These are phyloP conservation scores for Microsporum audouinii DNA, from an alignment of 2,329 filamentous ascomycete species.

Conservation along the genomic window DNA sequence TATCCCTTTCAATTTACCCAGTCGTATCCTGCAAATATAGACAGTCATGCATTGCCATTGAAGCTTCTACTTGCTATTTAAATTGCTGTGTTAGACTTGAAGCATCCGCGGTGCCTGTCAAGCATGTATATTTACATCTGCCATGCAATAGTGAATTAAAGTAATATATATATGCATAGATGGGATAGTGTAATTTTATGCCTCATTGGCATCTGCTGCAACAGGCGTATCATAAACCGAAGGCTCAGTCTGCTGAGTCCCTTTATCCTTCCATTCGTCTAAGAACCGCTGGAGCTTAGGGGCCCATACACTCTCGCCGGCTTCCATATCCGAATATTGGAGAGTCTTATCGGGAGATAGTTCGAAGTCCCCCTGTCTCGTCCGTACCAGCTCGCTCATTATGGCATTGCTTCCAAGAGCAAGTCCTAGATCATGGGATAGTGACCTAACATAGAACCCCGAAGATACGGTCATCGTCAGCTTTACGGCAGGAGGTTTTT, in stretches of 20 bases:
- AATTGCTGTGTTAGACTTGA: not conserved
- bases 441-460: constrained; percentile 89
- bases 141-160: not conserved
- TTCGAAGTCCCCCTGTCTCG: constrained; percentile 68
- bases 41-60: constrained; percentile 1
- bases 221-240: not conserved
- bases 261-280: constrained; percentile 31
- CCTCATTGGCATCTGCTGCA: not conserved
- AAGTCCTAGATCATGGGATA: constrained; percentile 81
- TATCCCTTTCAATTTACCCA: constrained; percentile 12
- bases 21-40: constrained; percentile 9
- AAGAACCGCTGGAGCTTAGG: constrained; percentile 56
- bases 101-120: not conserved
- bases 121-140: not conserved
- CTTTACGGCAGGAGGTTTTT: constrained; percentile 56
- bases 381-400: constrained; percentile 75
- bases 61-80: not conserved
- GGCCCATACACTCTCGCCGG: constrained; percentile 72
- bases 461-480: constrained; percentile 88
- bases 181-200: not conserved
- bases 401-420: constrained; percentile 70
- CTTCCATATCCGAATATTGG: constrained; percentile 63
- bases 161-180: not conserved
- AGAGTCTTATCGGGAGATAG: constrained; percentile 60
- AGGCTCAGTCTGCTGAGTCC: not conserved